Conservation (phyloP, 805 yeast genomes). For the Kodamaea leandrae region DNA sequence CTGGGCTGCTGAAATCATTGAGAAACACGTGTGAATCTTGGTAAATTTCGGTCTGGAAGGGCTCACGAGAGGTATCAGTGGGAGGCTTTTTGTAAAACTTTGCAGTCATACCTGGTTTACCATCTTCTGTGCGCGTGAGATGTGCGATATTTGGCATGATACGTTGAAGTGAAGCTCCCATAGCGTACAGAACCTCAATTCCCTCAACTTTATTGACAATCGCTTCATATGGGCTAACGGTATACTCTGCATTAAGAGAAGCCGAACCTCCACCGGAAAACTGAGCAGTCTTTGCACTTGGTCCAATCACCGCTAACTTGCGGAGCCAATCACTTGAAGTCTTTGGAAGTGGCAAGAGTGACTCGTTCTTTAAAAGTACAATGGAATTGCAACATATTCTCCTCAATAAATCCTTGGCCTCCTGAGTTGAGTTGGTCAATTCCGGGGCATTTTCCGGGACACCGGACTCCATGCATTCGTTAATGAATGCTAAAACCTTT, state of each 20-base stretch:
- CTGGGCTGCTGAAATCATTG: neutral
- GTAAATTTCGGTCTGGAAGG: constrained; percentile 25
- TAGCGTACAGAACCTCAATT: constrained; percentile 20
- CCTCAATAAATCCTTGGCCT: constrained; percentile 12
- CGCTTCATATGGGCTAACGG: constrained; percentile 51
- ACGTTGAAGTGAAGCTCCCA: constrained; percentile 35
- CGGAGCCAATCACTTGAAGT: neutral
- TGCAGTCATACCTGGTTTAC: constrained; percentile 25
- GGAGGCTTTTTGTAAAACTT: constrained; percentile 26
- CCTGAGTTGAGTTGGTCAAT: constrained; percentile 41
- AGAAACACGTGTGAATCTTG: constrained; percentile 13
- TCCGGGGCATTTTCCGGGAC: constrained; percentile 39
- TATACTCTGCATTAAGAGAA: constrained; percentile 46
- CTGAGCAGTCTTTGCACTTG: constrained; percentile 50
- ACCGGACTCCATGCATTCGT: constrained; percentile 40
- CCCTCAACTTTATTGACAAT: constrained; percentile 31
- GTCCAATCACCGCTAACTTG: constrained; percentile 54
- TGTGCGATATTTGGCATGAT: constrained; percentile 30
- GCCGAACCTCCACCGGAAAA: constrained; percentile 67
- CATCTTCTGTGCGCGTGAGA: constrained; percentile 19
- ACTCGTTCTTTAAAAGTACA: constrained; percentile 57
- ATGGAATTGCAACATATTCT: constrained; percentile 44
- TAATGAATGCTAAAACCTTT: constrained; percentile 45
- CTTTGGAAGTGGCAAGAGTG: constrained; percentile 44
- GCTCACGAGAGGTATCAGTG: constrained; percentile 15